Evolutionary conservation across 306 rosid species (phyloP).

Genomic region (Adenanthera pavonina): DNA sequence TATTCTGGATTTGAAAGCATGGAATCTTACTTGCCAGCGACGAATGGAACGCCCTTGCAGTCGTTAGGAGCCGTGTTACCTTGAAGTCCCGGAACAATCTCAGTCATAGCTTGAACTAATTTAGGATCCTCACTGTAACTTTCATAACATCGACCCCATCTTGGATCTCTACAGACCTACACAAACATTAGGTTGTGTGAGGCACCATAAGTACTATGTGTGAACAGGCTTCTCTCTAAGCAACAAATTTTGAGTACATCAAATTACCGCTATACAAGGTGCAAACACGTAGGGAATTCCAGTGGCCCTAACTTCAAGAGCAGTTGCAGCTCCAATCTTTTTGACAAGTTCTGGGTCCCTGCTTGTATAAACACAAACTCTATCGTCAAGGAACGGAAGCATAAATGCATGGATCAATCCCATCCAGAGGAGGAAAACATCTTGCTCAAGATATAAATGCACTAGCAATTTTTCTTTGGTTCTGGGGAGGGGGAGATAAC

Average conservation of each 20-base stretch:
- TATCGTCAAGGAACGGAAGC: background rate
- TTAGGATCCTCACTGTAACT: slow-evolving; percentile 59
- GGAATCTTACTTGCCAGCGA: slow-evolving; percentile 51
- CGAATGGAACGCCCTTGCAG: slow-evolving; percentile 50
- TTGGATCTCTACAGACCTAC: slow-evolving; percentile 66
- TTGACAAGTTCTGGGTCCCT: slow-evolving; percentile 60
- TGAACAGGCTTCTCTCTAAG: background rate
- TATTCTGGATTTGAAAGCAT: background rate
- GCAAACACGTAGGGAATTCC: slow-evolving; percentile 57
- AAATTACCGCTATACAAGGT: slow-evolving; percentile 57
- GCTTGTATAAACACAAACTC: background rate
- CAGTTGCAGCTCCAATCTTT: slow-evolving; percentile 61
- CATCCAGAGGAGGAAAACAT: background rate
- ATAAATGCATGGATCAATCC: background rate
- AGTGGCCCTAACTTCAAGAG: slow-evolving; percentile 63
- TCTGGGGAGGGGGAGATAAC: background rate
- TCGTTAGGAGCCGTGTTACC: slow-evolving; percentile 43
- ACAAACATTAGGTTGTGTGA: slow-evolving; percentile 12
- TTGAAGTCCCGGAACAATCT: slow-evolving; percentile 54
- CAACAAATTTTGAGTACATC: background rate
- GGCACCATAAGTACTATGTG: background rate
- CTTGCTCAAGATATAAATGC: background rate
- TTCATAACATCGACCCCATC: slow-evolving; percentile 66
- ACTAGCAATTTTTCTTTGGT: background rate
- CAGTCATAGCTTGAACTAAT: slow-evolving; percentile 54